Evolutionary conservation across 805 yeast species (phyloP).

Genomic region (Candida tibetensis): DNA sequence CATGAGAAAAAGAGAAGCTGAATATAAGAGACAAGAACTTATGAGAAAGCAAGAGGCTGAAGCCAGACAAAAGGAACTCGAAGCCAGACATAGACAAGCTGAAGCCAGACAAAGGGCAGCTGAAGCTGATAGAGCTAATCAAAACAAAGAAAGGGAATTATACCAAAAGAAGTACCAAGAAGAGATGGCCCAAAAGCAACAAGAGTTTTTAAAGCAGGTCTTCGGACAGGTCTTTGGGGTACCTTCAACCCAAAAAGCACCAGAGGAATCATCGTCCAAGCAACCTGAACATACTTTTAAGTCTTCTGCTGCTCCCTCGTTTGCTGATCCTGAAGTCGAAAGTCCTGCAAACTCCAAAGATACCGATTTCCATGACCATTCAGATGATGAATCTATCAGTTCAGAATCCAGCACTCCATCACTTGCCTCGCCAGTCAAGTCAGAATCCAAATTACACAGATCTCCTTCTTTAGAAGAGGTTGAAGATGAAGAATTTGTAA

Average conservation of each 20-base stretch:
- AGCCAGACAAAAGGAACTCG: background rate
- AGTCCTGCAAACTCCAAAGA: background rate
- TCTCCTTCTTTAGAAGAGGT: slow-evolving; percentile 29
- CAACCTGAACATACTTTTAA: too few species aligned
- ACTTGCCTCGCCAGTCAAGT: slow-evolving; percentile 3
- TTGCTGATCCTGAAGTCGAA: background rate
- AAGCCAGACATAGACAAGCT: slow-evolving; percentile 4
- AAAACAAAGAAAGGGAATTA: slow-evolving; percentile 9
- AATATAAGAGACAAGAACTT: slow-evolving; percentile 9
- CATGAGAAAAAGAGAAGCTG: slow-evolving; percentile 5
- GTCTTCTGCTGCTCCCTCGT: too few species aligned
- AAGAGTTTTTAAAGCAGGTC: slow-evolving; percentile 12
- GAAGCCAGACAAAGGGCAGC: slow-evolving; percentile 1
- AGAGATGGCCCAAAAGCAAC: slow-evolving; percentile 18
- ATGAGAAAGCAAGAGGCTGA: background rate
- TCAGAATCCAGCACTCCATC: slow-evolving; percentile 15
- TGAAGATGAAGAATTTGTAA: slow-evolving; percentile 33
- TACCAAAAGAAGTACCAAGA: slow-evolving; percentile 9
- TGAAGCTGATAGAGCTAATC: slow-evolving; percentile 4
- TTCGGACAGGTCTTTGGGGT: slow-evolving; percentile 11
- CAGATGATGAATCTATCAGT: slow-evolving; percentile 18
- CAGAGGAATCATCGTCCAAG: too few species aligned
- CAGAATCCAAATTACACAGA: slow-evolving; percentile 15
- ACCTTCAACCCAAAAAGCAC: background rate
- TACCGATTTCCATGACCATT: slow-evolving; percentile 2